Base-by-base conservation (phyloP, 306 rosid species). In the Myrica gale region DNA sequence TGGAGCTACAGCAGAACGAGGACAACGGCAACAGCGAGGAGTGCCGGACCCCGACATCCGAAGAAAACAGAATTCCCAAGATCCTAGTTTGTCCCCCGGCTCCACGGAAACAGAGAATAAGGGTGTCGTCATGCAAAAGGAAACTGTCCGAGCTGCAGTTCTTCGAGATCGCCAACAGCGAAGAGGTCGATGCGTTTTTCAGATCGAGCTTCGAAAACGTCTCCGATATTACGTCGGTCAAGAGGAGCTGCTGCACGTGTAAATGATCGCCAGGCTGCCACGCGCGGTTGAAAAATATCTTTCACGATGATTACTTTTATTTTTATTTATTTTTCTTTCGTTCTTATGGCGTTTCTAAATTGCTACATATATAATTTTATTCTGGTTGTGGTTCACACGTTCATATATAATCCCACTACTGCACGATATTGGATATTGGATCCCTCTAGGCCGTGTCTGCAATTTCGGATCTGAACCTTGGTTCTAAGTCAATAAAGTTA, bases 41-140 rank as follows among this genome's bases (percentile, higher is more conserved):
- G 17, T 88, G 89, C 50, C 83, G 79, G 60, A 85, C 91, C 0
- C 91, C 91, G 6, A 85, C 82, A 32, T 82, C 89, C 5, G 77
- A 72, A 39, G 81, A 81, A 15, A 57, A 82, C 72, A 80, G 72
- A 62, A 85, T 88, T 70, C 89, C 91, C 16, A 56, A 54, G 41
- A 50, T 83, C 54, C 17, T 83, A 15, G 67, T 74, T 60, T 88
- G 91, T 32, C 91, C 91, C 20, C 88, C 89, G 6, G 89, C 91
- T 7, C 91, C 91, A 3, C 68, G 84, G 55, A 88, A 88, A 77
- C 83, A 86, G 8, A 79, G 69, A 51, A 32, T 32, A 32, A 69
- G 78, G 5, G 81, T 39, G 4, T 62, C 81, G 3, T 50, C 83
- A 7, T 85, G 89, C 80, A 85, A 86, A 76, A 71, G 91, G 50